A percentile compares a stretch with the other conserved stretches of the same genome.
Evolutionary conservation across 768 basidiomycete genomes (phyloP).

Genomic region (Gyrodon lividus): DNA sequence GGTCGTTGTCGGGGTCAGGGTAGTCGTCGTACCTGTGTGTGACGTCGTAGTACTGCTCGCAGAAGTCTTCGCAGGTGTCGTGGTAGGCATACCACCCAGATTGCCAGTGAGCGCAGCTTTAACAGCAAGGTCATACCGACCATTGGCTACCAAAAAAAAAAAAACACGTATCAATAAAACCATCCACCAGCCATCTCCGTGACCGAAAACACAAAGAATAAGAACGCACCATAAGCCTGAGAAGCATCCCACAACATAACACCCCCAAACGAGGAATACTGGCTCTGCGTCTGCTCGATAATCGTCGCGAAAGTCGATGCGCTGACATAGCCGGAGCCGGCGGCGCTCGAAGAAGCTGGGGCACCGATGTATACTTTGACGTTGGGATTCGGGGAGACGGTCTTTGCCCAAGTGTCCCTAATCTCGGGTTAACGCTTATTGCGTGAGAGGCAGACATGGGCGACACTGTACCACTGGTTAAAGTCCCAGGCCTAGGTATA

Average conservation of each 20-base stretch:
- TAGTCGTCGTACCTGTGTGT: conserved; percentile 18
- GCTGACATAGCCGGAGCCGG: conserved; percentile 41
- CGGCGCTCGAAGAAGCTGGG: conserved; percentile 40
- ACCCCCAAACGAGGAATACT: conserved; percentile 47
- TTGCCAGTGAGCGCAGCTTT: conserved; percentile 39
- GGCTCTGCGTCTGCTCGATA: conserved; percentile 30
- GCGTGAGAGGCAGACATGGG: background rate
- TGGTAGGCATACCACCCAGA: conserved; percentile 14
- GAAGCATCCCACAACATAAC: conserved; percentile 45
- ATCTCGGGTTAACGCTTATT: background rate
- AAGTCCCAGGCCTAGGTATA: conserved; percentile 46
- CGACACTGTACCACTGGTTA: conserved; percentile 32
- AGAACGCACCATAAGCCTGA: conserved; percentile 41
- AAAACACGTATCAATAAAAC: background rate
- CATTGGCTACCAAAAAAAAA: conserved; percentile 34
- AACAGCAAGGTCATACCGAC: conserved; percentile 40
- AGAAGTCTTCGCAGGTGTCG: conserved; percentile 11
- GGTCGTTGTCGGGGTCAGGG: conserved; percentile 8
- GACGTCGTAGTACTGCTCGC: conserved; percentile 9
- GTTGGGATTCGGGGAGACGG: conserved; percentile 41
- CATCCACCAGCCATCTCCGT: too few relatives aligned
- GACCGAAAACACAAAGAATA: background rate
- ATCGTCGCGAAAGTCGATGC: conserved; percentile 33
- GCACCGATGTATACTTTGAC: conserved; percentile 51
- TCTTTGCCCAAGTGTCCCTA: conserved; percentile 49